Base-by-base conservation (phyloP, 768 basidiomycete genomes). In the Lepiota venenata region DNA sequence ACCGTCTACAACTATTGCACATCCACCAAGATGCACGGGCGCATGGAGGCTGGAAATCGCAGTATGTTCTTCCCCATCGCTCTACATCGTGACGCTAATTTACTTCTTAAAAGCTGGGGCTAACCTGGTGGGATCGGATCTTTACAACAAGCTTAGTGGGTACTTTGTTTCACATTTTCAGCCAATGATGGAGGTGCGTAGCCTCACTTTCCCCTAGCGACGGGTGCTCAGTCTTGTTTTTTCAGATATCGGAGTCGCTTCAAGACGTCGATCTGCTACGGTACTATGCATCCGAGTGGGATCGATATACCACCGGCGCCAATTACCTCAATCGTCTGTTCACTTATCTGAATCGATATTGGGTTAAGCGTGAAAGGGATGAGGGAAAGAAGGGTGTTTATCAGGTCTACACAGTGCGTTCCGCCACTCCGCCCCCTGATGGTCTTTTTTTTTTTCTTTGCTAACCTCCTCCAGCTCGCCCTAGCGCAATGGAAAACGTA, bases 1-100 rank as follows among this genome's bases (percentile, higher is more conserved):
- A 91, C 94, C 39, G 91, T 93, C 7, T 98, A 99, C 79, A 98
- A 99, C 74, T 99, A 96, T 69, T 99, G 97, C 67, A 98, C 92
- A 14, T 91, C 89, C 44, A 91, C 88, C 12, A 88, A 86, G 69
- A 87, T 89, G 87, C 83, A 84, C 62, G 79, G 77, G 44, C 71
- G 76, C 52, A 65, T 75, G 58, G 69, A 82, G 77, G 36, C 47
- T 11, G 82, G 84, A 57, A 86, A 86, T 64, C 79, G 88, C 63
- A 84, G 88, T 90, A 63, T 70, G 82, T 74, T 20, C 70, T 51
- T 68, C 22, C 75, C 73, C 66, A 72, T 50, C 8, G 29, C 6
- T 20, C 29, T 41, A 71, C 58, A 74, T 71, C 60, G 75, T 77
- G 62, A 75, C 63, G 36, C 47, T 66, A 63, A 69, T 57, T n/a